A percentile compares a stretch with the other conserved stretches of the same genome.
phyloP scores from a whole-genome alignment of 495 filamentous ascomycete species.

The Schizothecium vesticola region DNA sequence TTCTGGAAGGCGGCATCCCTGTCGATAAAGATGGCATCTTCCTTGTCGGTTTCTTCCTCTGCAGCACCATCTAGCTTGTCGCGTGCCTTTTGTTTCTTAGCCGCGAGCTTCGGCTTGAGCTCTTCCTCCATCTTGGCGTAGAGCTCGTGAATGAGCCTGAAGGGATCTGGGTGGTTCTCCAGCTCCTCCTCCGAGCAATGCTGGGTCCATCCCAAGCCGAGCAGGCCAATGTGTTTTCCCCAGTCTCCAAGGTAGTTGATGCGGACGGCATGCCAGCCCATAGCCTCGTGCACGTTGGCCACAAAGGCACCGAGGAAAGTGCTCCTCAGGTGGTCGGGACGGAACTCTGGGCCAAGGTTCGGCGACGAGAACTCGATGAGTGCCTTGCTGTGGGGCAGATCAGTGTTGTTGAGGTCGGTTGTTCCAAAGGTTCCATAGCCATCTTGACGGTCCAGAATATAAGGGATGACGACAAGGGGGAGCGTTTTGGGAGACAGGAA shows the following conservation, averaged over 20 bases:
- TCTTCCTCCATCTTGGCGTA: slow-evolving; percentile 60
- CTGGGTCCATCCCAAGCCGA: slow-evolving; percentile 61
- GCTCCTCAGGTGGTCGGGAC: slow-evolving; percentile 56
- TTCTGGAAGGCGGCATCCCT: slow-evolving; percentile 64
- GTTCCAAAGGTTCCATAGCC: not conserved
- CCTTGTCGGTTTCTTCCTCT: slow-evolving; percentile 38
- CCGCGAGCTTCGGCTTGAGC: slow-evolving; percentile 46
- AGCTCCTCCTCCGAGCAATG: slow-evolving; percentile 55
- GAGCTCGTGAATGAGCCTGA: slow-evolving; percentile 64
- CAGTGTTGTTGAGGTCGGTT: not conserved
- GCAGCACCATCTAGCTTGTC: slow-evolving; percentile 41
- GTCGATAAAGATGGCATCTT: slow-evolving; percentile 49
- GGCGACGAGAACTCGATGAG: slow-evolving; percentile 68
- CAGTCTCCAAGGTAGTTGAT: slow-evolving; percentile 9
- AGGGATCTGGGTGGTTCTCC: slow-evolving; percentile 46
- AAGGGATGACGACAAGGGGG: slow-evolving; percentile 37
- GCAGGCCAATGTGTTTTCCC: slow-evolving; percentile 50
- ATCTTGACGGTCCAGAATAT: slow-evolving; percentile 33
- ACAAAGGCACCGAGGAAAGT: slow-evolving; percentile 73
- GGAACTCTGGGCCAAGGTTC: slow-evolving; percentile 70
- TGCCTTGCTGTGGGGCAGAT: slow-evolving; percentile 31
- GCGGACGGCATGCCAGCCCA: slow-evolving; percentile 43
- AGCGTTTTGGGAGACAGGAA: slow-evolving; percentile 38
- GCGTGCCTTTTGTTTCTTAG: slow-evolving; percentile 36
- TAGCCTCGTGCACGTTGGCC: slow-evolving; percentile 60